These are phyloP conservation scores for Populus pruinosa DNA, from an alignment of 345 rosid species.

Conservation along the genomic window DNA sequence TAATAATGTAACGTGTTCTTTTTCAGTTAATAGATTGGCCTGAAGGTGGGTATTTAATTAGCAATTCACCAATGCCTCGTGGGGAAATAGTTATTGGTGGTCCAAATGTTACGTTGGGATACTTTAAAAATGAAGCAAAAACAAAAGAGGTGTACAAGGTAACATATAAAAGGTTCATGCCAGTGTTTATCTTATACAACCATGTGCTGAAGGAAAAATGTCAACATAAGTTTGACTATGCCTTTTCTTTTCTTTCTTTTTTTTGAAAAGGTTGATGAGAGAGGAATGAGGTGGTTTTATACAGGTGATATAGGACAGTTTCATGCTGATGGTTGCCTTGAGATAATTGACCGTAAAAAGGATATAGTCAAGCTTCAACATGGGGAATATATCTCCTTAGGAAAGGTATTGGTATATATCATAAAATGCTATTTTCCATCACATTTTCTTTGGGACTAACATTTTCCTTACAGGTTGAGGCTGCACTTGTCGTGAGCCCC, in stretches of 20 bases:
- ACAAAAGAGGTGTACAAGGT: constrained; percentile 90
- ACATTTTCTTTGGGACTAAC: constrained; percentile 16
- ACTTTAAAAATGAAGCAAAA: constrained; percentile 88
- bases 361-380: constrained; percentile 98
- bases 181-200: not conserved
- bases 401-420: constrained; percentile 60
- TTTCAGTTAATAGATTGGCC: constrained; percentile 95
- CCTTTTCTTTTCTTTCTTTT: not conserved
- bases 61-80: constrained; percentile 83
- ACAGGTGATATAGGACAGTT: constrained; percentile 92
- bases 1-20: not conserved
- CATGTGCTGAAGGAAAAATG: not conserved
- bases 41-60: constrained; percentile 79
- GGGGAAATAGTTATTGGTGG: constrained; percentile 98
- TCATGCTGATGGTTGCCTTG: constrained; percentile 94
- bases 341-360: constrained; percentile 93
- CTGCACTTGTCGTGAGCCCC: constrained; percentile 65
- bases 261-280: constrained; percentile 71
- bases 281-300: constrained; percentile 96
- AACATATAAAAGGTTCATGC: constrained; percentile 10
- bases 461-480: constrained; percentile 65
- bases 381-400: constrained; percentile 95
- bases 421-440: not conserved
- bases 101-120: constrained; percentile 83
- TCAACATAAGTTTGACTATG: not conserved